Evolutionary conservation across 2,329 filamentous ascomycete species (phyloP).

Genomic region (Elsinoe australis): DNA sequence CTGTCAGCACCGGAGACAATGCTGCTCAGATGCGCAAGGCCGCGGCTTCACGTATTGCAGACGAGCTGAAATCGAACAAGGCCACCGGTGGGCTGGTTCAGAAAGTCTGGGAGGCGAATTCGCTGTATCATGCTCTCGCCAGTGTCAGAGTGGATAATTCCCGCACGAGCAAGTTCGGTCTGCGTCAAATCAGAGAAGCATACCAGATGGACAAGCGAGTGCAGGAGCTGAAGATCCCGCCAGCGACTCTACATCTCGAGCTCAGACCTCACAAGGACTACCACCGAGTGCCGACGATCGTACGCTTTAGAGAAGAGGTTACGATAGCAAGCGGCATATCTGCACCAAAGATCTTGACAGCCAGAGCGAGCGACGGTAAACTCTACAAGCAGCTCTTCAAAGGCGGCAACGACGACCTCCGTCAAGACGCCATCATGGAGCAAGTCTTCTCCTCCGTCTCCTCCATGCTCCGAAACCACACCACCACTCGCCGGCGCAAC

Average conservation of each 20-base stretch:
- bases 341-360: constrained; percentile 86
- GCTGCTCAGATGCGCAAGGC: constrained; percentile 64
- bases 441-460: constrained; percentile 97
- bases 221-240: constrained; percentile 63
- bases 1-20: constrained; percentile 59
- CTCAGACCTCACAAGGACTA: constrained; percentile 70
- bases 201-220: constrained; percentile 56
- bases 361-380: constrained; percentile 66
- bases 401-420: constrained; percentile 88
- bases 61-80: constrained; percentile 50
- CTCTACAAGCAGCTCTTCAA: constrained; percentile 88
- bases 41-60: constrained; percentile 63
- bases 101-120: constrained; percentile 65
- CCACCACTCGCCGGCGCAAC: constrained; percentile 76
- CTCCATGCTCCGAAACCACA: constrained; percentile 76
- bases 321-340: constrained; percentile 84
- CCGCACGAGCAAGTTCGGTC: constrained; percentile 38
- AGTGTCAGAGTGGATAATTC: constrained; percentile 43
- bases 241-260: constrained; percentile 79
- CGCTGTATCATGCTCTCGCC: constrained; percentile 57
- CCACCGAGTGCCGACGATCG: constrained; percentile 63
- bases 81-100: constrained; percentile 55
- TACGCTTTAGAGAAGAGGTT: constrained; percentile 65
- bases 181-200: constrained; percentile 59
- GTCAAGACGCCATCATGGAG: constrained; percentile 98